Conservation (phyloP, 305 asterid species). For the Ajuga reptans region DNA sequence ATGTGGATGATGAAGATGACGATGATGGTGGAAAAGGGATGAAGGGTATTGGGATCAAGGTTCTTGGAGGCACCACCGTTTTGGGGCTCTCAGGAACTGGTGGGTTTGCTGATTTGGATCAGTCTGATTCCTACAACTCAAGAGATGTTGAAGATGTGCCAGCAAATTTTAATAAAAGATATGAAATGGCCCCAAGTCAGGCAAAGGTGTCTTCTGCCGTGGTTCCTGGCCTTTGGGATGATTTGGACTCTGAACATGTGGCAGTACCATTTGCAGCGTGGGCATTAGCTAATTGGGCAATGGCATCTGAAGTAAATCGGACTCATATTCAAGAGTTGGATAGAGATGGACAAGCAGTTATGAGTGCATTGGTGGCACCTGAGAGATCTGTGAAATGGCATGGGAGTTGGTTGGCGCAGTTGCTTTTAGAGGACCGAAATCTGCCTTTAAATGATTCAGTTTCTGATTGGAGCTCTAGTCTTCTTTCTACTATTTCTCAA, state of each 20-base stretch:
- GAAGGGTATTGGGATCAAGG: conserved; percentile 91
- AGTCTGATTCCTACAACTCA: conserved; percentile 33
- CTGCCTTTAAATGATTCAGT: conserved; percentile 71
- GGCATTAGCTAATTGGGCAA: conserved; percentile 99
- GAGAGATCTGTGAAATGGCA: conserved; percentile 99
- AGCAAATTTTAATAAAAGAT: conserved; percentile 41
- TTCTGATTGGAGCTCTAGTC: conserved; percentile 84
- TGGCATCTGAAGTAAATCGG: conserved; percentile 85
- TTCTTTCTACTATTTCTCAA: conserved; percentile 77
- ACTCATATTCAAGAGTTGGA: conserved; percentile 90
- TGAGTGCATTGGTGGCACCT: conserved; percentile 86
- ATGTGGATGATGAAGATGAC: conserved; percentile 47
- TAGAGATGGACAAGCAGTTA: conserved; percentile 74
- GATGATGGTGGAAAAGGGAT: conserved; percentile 69
- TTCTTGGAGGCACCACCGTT: conserved; percentile 88
- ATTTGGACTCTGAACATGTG: conserved; percentile 83
- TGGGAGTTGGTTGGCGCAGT: conserved; percentile 84
- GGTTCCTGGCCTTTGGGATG: conserved; percentile 98
- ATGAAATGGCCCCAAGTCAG: conserved; percentile 35
- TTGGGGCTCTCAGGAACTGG: conserved; percentile 68
- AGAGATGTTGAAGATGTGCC: conserved; percentile 29
- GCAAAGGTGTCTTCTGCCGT: conserved; percentile 50
- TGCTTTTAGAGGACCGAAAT: conserved; percentile 71
- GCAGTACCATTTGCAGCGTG: conserved; percentile 98
- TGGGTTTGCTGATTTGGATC: conserved; percentile 46